Base-by-base conservation (phyloP, 208 protist species). In the Porcisia deanei region DNA sequence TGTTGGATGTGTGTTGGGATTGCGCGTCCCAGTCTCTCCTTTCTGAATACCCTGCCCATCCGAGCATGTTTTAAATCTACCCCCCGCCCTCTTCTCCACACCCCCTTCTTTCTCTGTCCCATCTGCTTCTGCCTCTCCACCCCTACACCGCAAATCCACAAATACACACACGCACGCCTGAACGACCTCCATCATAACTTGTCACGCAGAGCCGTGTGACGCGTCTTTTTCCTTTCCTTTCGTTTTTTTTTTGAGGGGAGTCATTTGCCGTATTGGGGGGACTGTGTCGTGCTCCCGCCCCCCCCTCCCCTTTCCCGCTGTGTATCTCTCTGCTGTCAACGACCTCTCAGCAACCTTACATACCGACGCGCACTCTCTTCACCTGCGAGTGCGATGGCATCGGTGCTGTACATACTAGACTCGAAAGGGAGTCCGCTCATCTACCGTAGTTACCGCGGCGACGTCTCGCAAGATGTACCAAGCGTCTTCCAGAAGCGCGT, bases 361-460 rank as follows among this genome's bases (percentile, higher is more conserved):
- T 14, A 39, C n/a, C 43, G 43, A 25, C 12, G 25, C 22, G 30
- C 41, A 8, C 53, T 30, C 67, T 43, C 20, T n/a, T 9, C 34
- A 7, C 45, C 34, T 8, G 30, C 67, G 22, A 10, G 34, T 60
- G 45, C 45, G 14, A 98, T 97, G 91, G 96, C 96, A 14, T 99
- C 97, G 25, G 88, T 88, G 55, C 85, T 99, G 8, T 98, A 94
- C 76, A 95, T 99, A 64, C 79, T 99, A 22, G 97, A 99, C 79
- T 86, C 87, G 18, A 99, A 98, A 73, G 98, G 98, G 16, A 94
- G 91, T 64, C 88, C 98, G 0, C 84, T 99, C 25, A 99, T 99
- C 54, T 97, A 90, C 59, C 91, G 98, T 53, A 97, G 98, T 73
- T 99, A 98, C 81, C 93, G 98, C 52, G 98, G 98, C 37, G 98